Base-by-base conservation (phyloP, 257 asterid genomes). In the Salvia hispanica region DNA sequence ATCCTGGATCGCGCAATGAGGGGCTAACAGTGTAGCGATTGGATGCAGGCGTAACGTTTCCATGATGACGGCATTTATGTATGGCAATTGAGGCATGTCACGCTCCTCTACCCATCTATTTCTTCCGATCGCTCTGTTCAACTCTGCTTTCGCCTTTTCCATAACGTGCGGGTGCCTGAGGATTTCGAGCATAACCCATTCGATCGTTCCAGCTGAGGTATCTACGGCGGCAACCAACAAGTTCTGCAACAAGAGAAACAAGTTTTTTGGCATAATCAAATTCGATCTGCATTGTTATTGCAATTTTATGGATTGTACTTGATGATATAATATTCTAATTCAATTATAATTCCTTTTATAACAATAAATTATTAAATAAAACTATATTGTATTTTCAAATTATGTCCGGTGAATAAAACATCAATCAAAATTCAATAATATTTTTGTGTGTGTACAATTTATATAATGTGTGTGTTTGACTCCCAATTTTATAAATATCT, bases 51-150 rank as follows among this genome's bases (percentile, higher is more conserved):
- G 62, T 0, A 71, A 0, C 0, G 75, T 45, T 52, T 80, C 84
- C 69, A 62, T 76, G 58, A 76, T 31, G 5, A 80, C 70, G 15
- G 82, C 67, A 6, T 80, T 74, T 7, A 80, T 60, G 15, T 76
- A 80, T 43, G 81, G 74, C 14, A 80, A 54, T 16, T 73, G 60
- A 10, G 72, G n/a, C 31, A 56, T 40, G 64, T 75, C 80, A 4
- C 48, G 13, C 70, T 75, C 80, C 28, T 75, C 76, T 5, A 77
- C 78, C 78, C 81, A 77, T 67, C 81, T 60, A 3, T 55, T 51
- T 42, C 52, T 72, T 15, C 81, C 78, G 12, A 72, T 72, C 7
- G 72, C 81, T 18, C 46, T 46, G 12, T 77, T 71, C 2, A 77
- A 67, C 58, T 77, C 81, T 47, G 36, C 80, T 12, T 58, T 70